Evolutionary conservation across 2,329 filamentous ascomycete genomes (phyloP).

Genomic region (Fusarium xylarioides): DNA sequence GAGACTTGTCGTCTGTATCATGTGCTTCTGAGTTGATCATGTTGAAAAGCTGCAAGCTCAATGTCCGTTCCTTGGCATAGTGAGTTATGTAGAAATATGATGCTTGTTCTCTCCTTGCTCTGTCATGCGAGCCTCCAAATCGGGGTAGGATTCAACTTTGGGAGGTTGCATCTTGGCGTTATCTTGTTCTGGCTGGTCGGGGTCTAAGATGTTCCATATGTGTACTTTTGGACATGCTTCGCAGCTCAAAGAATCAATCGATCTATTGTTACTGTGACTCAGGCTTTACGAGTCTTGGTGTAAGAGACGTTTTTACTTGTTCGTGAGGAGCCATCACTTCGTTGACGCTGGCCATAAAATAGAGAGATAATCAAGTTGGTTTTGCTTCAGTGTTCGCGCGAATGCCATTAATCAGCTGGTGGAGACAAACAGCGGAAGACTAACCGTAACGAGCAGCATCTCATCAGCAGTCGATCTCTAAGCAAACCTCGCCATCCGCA

Average conservation of each 20-base stretch:
- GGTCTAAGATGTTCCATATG: background rate
- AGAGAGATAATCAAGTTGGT: background rate
- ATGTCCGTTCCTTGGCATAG: background rate
- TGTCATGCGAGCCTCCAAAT: background rate
- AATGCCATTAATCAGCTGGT: background rate
- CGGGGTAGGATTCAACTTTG: background rate
- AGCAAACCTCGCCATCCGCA: background rate
- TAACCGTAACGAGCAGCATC: conserved; percentile 9
- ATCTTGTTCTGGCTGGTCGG: background rate
- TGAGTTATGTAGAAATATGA: background rate
- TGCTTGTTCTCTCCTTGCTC: background rate
- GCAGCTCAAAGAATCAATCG: background rate
- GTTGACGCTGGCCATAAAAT: background rate
- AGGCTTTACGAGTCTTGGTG: background rate
- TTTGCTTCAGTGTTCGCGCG: background rate
- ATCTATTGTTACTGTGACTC: background rate
- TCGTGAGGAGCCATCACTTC: background rate
- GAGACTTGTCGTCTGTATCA: background rate
- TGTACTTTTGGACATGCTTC: background rate
- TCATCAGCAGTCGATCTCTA: background rate
- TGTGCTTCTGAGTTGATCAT: background rate
- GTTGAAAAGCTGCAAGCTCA: background rate
- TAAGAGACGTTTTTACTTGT: too few species aligned
- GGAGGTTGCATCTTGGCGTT: background rate
- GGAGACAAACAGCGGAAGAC: background rate